These are phyloP conservation scores for Cyclaneusma minus DNA, from an alignment of 2,329 filamentous ascomycete species.

Conservation along the genomic window DNA sequence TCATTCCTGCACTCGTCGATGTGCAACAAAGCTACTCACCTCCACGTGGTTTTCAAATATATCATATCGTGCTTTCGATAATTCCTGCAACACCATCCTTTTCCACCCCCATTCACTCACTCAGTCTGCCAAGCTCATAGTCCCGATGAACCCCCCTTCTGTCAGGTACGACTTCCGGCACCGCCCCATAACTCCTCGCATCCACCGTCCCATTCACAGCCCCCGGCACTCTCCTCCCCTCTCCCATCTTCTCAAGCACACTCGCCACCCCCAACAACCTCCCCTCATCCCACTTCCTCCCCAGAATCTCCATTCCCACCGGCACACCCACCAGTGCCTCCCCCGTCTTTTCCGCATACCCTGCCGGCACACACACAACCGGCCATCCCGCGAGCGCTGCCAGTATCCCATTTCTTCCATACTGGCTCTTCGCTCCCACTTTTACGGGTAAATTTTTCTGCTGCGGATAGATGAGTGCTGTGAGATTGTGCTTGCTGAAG, in stretches of 20 bases:
- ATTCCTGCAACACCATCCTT: too few relatives aligned
- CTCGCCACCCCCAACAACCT: slow-evolving; percentile 37
- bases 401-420: slow-evolving; percentile 34
- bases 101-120: too few relatives aligned
- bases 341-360: slow-evolving; percentile 30
- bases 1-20: too few relatives aligned
- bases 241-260: slow-evolving; percentile 27
- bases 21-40: too few relatives aligned
- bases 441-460: slow-evolving; percentile 47
- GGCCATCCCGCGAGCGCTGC: slow-evolving; percentile 25
- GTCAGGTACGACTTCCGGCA: slow-evolving; percentile 29
- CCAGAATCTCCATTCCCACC: slow-evolving; percentile 49
- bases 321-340: slow-evolving; percentile 42
- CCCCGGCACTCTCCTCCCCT: slow-evolving; percentile 28
- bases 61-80: too few relatives aligned
- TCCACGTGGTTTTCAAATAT: too few relatives aligned
- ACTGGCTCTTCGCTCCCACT: slow-evolving; percentile 37
- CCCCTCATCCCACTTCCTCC: slow-evolving; percentile 36
- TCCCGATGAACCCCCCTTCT: too few relatives aligned
- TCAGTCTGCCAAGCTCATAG: too few relatives aligned
- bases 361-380: slow-evolving; percentile 31
- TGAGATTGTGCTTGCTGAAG: slow-evolving; percentile 31
- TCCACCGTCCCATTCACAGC: slow-evolving; percentile 27
- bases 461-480: slow-evolving; percentile 47
- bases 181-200: slow-evolving; percentile 21